Evolutionary conservation across 2,329 filamentous ascomycete genomes (phyloP).

Genomic region (Knufia petricola): DNA sequence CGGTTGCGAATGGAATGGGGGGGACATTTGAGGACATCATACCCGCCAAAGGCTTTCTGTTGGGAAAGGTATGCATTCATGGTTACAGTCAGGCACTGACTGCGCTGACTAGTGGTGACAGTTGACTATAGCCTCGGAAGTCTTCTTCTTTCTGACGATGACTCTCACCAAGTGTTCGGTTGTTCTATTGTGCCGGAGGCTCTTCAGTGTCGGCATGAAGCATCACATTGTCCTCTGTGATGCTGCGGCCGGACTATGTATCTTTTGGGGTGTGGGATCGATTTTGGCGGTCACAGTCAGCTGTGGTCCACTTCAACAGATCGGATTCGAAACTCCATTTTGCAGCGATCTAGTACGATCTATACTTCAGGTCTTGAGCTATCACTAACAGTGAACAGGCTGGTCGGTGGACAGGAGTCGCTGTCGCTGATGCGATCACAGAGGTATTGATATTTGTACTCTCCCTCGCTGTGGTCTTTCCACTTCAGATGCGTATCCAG

Average conservation of each 20-base stretch:
- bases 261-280: constrained; percentile 3
- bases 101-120: not conserved
- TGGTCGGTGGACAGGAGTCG: not conserved
- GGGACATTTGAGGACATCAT: constrained; percentile 7
- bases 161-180: constrained; percentile 9
- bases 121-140: constrained; percentile 7
- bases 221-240: constrained; percentile 4
- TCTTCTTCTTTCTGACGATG: constrained; percentile 7
- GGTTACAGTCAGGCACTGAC: not conserved
- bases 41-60: constrained; percentile 1
- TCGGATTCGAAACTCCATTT: constrained; percentile 9
- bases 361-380: not conserved
- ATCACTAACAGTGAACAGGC: not conserved
- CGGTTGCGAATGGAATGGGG: constrained; percentile 11
- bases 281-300: constrained; percentile 8
- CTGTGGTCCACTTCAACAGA: constrained; percentile 8
- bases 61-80: constrained; percentile 9
- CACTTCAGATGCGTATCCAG: constrained; percentile 17
- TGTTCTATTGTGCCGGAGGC: constrained; percentile 4
- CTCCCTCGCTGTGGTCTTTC: constrained; percentile 12
- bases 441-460: constrained; percentile 10
- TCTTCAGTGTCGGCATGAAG: constrained; percentile 12
- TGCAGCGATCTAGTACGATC: constrained; percentile 8
- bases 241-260: not conserved
- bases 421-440: not conserved